phyloP scores from a whole-genome alignment of 1,284 basidiomycete species.

The Anthracocystis walkeri region DNA sequence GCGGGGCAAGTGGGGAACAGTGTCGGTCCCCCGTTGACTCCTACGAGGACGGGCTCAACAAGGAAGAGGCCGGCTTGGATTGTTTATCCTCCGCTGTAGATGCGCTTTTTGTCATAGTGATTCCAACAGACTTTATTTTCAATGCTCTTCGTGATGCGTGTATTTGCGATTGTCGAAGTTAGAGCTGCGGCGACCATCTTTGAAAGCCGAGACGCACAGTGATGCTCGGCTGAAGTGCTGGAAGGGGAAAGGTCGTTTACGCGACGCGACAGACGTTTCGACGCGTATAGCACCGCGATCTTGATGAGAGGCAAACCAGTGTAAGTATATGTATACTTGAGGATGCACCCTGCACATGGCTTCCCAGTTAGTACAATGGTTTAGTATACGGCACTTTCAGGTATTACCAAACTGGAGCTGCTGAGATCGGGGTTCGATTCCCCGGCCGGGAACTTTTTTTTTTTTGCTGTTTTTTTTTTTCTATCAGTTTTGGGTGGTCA shows the following conservation, averaged over 20 bases:
- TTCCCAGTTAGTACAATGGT: slow-evolving; percentile 11
- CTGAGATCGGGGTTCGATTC: slow-evolving; percentile 55
- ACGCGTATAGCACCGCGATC: not conserved
- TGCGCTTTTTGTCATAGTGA: not conserved
- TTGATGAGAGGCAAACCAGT: not conserved
- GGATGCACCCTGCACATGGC: no score
- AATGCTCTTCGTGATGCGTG: no score
- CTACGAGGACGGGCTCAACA: not conserved
- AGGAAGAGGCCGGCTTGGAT: slow-evolving; percentile 15
- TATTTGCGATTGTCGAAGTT: no score
- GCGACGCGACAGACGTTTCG: not conserved
- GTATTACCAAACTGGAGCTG: not conserved
- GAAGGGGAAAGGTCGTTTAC: not conserved
- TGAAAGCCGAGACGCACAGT: no score
- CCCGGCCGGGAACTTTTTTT: slow-evolving; percentile 41
- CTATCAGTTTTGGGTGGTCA: not conserved
- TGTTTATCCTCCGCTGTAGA: slow-evolving; percentile 35
- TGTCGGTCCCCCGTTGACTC: not conserved
- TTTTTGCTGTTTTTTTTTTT: not conserved
- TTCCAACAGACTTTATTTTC: not conserved
- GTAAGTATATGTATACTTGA: not conserved
- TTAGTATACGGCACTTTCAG: slow-evolving; percentile 26
- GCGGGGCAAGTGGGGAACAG: not conserved
- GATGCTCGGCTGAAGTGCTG: not conserved
- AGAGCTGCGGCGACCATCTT: no score